Percentiles rank a stretch among this genome's conserved stretches.
Conservation (phyloP, 2,329 filamentous ascomycete species). For the Coleophoma crateriformis region DNA sequence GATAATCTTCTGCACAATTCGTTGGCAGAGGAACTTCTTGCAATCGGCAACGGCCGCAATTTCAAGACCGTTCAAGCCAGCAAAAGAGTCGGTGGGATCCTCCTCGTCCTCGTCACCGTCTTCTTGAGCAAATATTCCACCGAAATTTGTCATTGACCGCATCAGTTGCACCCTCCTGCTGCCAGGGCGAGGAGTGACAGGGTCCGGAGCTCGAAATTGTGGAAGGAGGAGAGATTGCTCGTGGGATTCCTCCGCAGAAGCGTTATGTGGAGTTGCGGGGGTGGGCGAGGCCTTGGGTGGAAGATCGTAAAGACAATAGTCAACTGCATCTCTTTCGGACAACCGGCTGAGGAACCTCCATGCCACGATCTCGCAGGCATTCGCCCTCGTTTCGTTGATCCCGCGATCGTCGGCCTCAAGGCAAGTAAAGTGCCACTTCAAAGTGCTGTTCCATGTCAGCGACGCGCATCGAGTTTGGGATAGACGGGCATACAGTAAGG, state of each 20-base stretch:
- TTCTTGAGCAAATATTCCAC: constrained; percentile 26
- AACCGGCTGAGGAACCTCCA: constrained; percentile 71
- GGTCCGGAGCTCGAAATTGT: constrained; percentile 17
- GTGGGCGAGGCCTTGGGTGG: constrained; percentile 29
- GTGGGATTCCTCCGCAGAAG: constrained; percentile 8
- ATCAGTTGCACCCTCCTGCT: constrained; percentile 26
- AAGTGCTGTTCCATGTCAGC: constrained; percentile 43
- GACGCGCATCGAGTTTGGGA: neutral
- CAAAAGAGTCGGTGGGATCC: constrained; percentile 67
- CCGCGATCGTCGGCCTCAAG: constrained; percentile 56
- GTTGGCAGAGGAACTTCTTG: constrained; percentile 79
- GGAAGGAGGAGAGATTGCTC: constrained; percentile 22
- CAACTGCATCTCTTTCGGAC: constrained; percentile 67
- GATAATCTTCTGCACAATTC: constrained; percentile 75
- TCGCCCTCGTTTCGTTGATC: constrained; percentile 62
- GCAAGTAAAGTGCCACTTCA: constrained; percentile 69
- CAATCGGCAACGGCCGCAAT: constrained; percentile 77
- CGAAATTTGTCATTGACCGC: constrained; percentile 49
- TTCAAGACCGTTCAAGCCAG: constrained; percentile 78
- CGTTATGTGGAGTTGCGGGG: neutral
- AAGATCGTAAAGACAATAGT: constrained; percentile 70
- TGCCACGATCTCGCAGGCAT: constrained; percentile 75
- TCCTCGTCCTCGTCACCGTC: constrained; percentile 39
- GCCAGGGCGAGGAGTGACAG: constrained; percentile 10
- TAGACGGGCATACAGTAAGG: constrained; percentile 55